These are phyloP conservation scores for Cryptococcus wingfieldii DNA, from an alignment of 1,284 basidiomycete genomes.

Conservation along the genomic window DNA sequence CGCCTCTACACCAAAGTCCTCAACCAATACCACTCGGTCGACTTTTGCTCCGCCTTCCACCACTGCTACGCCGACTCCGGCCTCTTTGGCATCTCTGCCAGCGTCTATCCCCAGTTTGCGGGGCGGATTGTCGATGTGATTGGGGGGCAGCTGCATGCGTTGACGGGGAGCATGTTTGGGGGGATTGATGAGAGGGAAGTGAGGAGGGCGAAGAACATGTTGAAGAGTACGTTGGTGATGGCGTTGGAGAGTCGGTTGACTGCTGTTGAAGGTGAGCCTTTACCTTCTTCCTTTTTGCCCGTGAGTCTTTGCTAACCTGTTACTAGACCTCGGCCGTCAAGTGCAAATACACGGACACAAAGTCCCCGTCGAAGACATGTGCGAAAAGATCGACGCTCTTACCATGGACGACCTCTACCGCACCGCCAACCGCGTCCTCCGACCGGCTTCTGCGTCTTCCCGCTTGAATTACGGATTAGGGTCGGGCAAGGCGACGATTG, in stretches of 20 bases:
- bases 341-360: conserved; percentile 87
- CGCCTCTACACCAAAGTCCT: conserved; percentile 96
- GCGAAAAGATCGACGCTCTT: conserved; percentile 77
- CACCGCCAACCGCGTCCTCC: conserved; percentile 43
- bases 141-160: conserved; percentile 64
- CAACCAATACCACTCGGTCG: conserved; percentile 88
- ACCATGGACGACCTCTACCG: conserved; percentile 53
- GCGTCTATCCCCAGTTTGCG: conserved; percentile 68
- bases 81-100: conserved; percentile 87
- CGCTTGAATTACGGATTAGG: conserved; percentile 45
- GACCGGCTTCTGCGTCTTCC: conserved; percentile 24
- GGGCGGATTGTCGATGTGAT: conserved; percentile 75
- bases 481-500: conserved; percentile 50
- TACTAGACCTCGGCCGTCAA: conserved; percentile 56
- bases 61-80: conserved; percentile 95
- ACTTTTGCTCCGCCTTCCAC: conserved; percentile 97
- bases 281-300: not conserved
- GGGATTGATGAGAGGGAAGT: conserved; percentile 59
- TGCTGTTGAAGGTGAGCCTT: conserved; percentile 73
- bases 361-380: conserved; percentile 87
- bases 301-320: not conserved
- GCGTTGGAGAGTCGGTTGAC: conserved; percentile 86
- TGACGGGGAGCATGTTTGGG: conserved; percentile 48
- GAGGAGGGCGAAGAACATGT: conserved; percentile 86
- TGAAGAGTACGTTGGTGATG: conserved; percentile 93